Conservation (phyloP, 2,329 filamentous ascomycete genomes). For the Curvularia hawaiiensis region DNA sequence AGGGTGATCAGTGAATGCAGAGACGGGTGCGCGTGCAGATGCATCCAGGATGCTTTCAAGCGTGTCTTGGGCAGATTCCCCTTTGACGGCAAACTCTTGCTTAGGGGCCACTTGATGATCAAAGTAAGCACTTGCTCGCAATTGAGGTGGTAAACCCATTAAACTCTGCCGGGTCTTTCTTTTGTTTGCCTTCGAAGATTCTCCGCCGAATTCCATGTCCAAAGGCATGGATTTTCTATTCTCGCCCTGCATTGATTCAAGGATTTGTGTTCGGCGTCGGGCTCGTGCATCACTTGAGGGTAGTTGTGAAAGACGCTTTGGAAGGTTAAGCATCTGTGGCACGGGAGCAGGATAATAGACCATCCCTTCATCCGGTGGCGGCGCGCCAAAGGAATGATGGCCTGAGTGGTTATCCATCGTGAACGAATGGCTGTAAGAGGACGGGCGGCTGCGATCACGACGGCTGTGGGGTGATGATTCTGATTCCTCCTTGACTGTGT, state of each 20-base stretch:
- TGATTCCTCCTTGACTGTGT: conserved; percentile 46
- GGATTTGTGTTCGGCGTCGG: conserved; percentile 73
- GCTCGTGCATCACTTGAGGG: conserved; percentile 69
- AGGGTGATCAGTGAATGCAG: conserved; percentile 87
- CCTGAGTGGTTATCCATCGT: conserved; percentile 54
- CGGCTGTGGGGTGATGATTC: conserved; percentile 28
- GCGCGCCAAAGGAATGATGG: conserved; percentile 37
- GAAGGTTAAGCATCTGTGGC: conserved; percentile 89
- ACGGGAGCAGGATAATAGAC: conserved; percentile 95
- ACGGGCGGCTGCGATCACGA: conserved; percentile 29
- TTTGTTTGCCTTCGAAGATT: conserved; percentile 24
- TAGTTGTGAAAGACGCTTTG: conserved; percentile 80
- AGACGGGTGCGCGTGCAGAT: conserved; percentile 84
- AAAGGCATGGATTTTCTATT: conserved; percentile 57
- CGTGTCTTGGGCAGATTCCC: conserved; percentile 84
- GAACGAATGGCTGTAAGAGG: conserved; percentile 26
- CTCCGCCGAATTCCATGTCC: conserved; percentile 8
- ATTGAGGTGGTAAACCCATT: conserved; percentile 74
- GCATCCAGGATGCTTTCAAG: conserved; percentile 92
- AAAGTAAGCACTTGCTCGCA: conserved; percentile 91
- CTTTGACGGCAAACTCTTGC: conserved; percentile 63
- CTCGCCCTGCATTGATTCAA: conserved; percentile 66
- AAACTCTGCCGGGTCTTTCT: conserved; percentile 49
- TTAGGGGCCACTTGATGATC: conserved; percentile 64
- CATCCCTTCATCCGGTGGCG: conserved; percentile 76